A percentile compares a stretch with the other conserved stretches of the same genome.
Conservation (phyloP, 345 rosid genomes). For the Populus davidiana region DNA sequence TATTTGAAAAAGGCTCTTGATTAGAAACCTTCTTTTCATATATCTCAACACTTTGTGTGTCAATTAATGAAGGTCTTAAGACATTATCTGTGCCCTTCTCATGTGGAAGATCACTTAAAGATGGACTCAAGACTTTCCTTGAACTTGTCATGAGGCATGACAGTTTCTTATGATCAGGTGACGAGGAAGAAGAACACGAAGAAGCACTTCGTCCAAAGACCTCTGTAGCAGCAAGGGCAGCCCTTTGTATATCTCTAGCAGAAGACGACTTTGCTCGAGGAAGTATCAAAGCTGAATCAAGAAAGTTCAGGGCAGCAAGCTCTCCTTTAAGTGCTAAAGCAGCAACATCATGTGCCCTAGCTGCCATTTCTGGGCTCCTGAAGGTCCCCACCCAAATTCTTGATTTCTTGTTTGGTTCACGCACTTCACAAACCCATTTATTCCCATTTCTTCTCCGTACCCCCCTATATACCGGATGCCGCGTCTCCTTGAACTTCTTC, state of each 20-base stretch:
- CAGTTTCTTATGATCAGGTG: not conserved
- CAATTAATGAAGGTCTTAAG: not conserved
- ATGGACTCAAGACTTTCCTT: not conserved
- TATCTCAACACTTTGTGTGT: no score
- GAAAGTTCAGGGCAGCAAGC: constrained; percentile 22
- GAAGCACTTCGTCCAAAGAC: not conserved
- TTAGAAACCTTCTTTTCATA: not conserved
- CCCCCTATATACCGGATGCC: constrained; percentile 30
- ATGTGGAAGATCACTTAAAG: not conserved
- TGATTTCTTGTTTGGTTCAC: constrained; percentile 21
- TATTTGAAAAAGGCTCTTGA: not conserved
- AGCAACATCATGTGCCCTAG: constrained; percentile 36
- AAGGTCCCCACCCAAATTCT: constrained; percentile 35
- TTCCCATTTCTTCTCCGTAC: constrained; percentile 21
- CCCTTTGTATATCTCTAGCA: constrained; percentile 15
- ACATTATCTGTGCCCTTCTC: not conserved
- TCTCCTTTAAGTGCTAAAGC: constrained; percentile 27
- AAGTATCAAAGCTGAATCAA: constrained; percentile 10
- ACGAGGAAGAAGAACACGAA: not conserved
- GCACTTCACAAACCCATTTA: constrained; percentile 31
- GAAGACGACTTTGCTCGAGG: constrained; percentile 14
- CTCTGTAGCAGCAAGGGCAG: constrained; percentile 19
- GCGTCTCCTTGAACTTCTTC: constrained; percentile 31
- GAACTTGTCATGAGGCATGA: not conserved
- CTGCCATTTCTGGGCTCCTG: constrained; percentile 29